Base-by-base conservation (phyloP, 2,329 filamentous ascomycete species). In the Leptographium wingfieldii region DNA sequence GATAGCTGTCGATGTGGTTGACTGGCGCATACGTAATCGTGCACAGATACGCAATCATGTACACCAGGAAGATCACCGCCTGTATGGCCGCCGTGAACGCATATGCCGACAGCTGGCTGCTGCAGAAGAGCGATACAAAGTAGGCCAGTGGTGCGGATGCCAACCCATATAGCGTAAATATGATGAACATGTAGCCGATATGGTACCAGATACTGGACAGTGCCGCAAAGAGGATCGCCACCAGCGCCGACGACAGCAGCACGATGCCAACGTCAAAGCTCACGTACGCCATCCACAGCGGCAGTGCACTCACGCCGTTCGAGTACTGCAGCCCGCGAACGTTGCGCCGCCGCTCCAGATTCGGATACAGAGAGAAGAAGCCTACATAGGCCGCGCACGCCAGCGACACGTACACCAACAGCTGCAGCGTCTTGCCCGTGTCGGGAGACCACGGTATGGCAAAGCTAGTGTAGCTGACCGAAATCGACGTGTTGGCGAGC, bases 291-390 rank as follows among this genome's bases (percentile, higher is more conserved):
- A 89, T 72, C 92, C 92, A 96, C 1, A 96, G 76, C 0, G 91
- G 90, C 10, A 88, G 76, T 0, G 88, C 86, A 14, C 88, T 80
- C 33, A 96, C 90, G 55, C 92, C 92, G 68, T 96, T 96, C 59
- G 89, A 95, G 72, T 95, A 96, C 71, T 96, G 87, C 35, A 96
- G 76, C 19, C 88, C 87, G 57, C 92, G 83, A 29, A 96, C 89
- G 64, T 90, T 87, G 56, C 84, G 77, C 12, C 90, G 76, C 31
- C 90, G 81, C 71, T 96, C 92, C 33, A 88, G 77, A n/a, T 90
- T 95, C 0, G 90, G 89, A 68, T 96, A 96, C 5, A 96, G 76
- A 0, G 88, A 83, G 67, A 96, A 95, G 76, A 96, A 92, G 16
- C 87, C 90, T 0, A 92, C 90, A 66, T 87, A 94, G 1, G 85